Base-by-base conservation (phyloP, 2,329 filamentous ascomycete species). In the Myotisia sp. region DNA sequence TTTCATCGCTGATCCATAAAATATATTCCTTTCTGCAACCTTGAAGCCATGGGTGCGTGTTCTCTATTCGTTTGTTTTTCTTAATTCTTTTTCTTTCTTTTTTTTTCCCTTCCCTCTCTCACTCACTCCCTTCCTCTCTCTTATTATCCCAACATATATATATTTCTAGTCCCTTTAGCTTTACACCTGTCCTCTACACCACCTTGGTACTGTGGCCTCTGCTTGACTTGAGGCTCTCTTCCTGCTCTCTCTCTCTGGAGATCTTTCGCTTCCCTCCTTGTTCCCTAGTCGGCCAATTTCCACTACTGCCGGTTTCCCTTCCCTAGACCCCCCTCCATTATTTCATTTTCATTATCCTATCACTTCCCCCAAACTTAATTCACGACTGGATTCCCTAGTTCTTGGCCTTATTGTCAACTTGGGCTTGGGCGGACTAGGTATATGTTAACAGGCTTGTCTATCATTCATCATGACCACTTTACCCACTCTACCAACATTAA, bases 11-110 rank as follows among this genome's bases (percentile, higher is more conserved):
- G 35, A 30, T 36, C 26, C 33, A 35, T 35, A 35, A 23, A 26
- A 29, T 31, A 30, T 23, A 30, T 23, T 19, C 21, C 29, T 10
- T 29, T 24, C 30, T 33, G 36, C 34, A 37, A 38, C 36, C 39
- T 35, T 39, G 36, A 37, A 40, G 31, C 26, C 36, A 44, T 44
- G 42, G 40, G 42, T 44, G 42, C 42, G 42, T 44, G 28, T 39
- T 14, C 29, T 32, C 14, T 37, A 31, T 22, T 30, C 21, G 17
- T 36, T 30, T 31, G 13, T 41, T 40, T 16, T 22, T 35, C 26
- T 28, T 26, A 26, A 26, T 34, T 22, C 19, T 34, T 26, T 6
- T 26, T 34, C 17, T 34, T 14, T 26, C 16, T 23, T 34, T 22
- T 12, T 16, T 19, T 34, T 34, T 34, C 31, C 26, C 31, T 42